A percentile compares a stretch with the other conserved stretches of the same genome.
These are phyloP conservation scores for Clonostachys sp. DNA, from an alignment of 2,329 filamentous ascomycete genomes.

Conservation along the genomic window DNA sequence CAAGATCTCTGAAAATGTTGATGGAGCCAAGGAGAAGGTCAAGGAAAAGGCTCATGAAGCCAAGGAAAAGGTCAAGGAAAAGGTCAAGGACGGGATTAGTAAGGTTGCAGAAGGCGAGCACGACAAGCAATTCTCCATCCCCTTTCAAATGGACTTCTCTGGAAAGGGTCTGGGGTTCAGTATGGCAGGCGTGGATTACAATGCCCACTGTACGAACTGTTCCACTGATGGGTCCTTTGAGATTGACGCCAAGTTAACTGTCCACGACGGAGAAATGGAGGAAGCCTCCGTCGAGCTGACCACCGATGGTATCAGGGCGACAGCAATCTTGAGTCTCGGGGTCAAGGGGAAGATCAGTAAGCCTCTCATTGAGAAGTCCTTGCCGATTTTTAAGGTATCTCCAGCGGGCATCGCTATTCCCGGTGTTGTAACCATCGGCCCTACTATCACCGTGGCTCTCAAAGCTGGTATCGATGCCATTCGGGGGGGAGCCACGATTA, in stretches of 20 bases:
- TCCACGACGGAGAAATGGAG: neutral
- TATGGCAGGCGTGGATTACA: neutral
- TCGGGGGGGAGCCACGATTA: neutral
- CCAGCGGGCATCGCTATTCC: conserved; percentile 1
- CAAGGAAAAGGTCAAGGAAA: neutral
- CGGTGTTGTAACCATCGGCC: neutral
- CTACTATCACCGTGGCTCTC: neutral
- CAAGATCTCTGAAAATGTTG: no score
- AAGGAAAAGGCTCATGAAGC: neutral
- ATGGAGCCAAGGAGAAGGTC: neutral
- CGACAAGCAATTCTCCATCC: neutral
- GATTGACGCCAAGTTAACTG: neutral
- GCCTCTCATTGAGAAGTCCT: neutral
- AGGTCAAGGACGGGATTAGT: neutral
- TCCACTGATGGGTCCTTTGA: neutral
- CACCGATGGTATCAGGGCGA: neutral
- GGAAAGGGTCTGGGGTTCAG: neutral
- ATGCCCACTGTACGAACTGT: neutral
- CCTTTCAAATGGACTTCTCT: neutral
- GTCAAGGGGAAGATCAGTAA: neutral
- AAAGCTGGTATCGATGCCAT: neutral
- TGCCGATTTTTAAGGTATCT: neutral
- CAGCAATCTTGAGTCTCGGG: neutral
- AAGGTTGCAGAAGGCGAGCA: neutral
- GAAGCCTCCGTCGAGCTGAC: neutral